Evolutionary conservation across 148 eudicot species (phyloP).

Genomic region (Rhododendron williamsianum): DNA sequence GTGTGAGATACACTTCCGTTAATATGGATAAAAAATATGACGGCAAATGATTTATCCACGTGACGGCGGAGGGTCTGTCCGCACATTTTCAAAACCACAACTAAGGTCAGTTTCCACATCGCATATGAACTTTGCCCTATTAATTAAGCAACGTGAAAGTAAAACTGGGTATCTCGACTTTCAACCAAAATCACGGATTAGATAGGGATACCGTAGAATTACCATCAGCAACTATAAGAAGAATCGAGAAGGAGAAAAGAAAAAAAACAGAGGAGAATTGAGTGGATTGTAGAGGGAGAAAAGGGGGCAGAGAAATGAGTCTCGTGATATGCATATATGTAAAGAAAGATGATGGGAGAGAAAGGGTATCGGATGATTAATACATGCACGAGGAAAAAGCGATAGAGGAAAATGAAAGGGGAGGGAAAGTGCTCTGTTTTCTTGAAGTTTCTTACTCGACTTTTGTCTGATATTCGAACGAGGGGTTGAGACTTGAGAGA

Average conservation of each 20-base stretch:
- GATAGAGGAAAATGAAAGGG: not conserved
- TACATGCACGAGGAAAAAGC: not conserved
- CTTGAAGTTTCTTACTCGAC: not conserved
- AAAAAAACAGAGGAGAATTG: not conserved
- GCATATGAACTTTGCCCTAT: no score
- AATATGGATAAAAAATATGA: no score
- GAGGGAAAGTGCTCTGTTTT: not conserved
- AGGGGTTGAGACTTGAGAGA: not conserved
- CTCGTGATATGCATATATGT: not conserved
- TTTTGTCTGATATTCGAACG: not conserved
- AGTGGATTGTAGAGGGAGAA: not conserved
- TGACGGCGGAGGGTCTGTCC: no score
- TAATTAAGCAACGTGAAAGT: not conserved
- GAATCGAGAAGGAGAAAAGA: not conserved
- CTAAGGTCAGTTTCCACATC: no score
- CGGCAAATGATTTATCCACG: no score
- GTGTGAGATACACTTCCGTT: no score
- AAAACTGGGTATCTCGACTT: not conserved
- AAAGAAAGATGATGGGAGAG: not conserved
- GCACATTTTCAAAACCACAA: no score
- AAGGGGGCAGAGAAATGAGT: not conserved
- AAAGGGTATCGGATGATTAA: not conserved
- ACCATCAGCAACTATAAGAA: not conserved
- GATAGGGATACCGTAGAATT: not conserved
- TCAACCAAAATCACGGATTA: slow-evolving; percentile 9